These are phyloP conservation scores for Quercus lobata DNA, from an alignment of 331 rosid species.

Conservation along the genomic window DNA sequence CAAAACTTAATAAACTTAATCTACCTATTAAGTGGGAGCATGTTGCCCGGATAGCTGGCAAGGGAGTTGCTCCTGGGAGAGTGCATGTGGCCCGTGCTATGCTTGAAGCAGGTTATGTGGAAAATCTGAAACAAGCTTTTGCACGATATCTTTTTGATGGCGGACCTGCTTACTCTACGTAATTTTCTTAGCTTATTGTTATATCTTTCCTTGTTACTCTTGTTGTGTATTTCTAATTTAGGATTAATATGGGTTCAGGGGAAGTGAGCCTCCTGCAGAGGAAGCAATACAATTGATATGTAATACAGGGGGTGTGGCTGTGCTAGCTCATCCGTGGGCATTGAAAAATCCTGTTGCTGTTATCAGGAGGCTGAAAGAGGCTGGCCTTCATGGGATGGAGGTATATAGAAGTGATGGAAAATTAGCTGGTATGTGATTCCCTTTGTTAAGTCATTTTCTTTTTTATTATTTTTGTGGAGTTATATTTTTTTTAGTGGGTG, in stretches of 20 bases:
- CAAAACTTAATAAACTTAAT: slow-evolving; percentile 82
- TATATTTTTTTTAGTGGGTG: neutral
- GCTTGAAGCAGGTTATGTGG: slow-evolving; percentile 93
- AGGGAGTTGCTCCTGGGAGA: slow-evolving; percentile 96
- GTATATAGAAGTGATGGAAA: slow-evolving; percentile 89
- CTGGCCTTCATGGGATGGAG: slow-evolving; percentile 96
- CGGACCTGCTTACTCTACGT: slow-evolving; percentile 98
- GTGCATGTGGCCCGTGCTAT: slow-evolving; percentile 91
- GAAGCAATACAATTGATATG: slow-evolving; percentile 72
- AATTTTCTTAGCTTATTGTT: slow-evolving; percentile 29
- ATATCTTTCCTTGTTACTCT: slow-evolving; percentile 3
- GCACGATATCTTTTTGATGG: slow-evolving; percentile 87
- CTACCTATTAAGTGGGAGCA: slow-evolving; percentile 94
- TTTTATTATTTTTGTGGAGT: neutral
- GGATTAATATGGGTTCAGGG: slow-evolving; percentile 52
- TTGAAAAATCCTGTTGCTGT: slow-evolving; percentile 65
- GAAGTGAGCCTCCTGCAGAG: slow-evolving; percentile 81
- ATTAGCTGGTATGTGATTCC: slow-evolving; percentile 51
- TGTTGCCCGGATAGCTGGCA: slow-evolving; percentile 85
- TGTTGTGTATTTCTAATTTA: slow-evolving; percentile 1
- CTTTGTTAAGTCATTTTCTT: neutral
- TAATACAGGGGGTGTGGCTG: slow-evolving; percentile 82
- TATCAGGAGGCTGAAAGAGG: slow-evolving; percentile 69
- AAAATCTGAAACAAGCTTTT: slow-evolving; percentile 88
- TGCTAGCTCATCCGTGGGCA: slow-evolving; percentile 98